A percentile compares a stretch with the other conserved stretches of the same genome.
phyloP scores from a whole-genome alignment of 164 flowering plant species.

The Magnolia changhungtana region DNA sequence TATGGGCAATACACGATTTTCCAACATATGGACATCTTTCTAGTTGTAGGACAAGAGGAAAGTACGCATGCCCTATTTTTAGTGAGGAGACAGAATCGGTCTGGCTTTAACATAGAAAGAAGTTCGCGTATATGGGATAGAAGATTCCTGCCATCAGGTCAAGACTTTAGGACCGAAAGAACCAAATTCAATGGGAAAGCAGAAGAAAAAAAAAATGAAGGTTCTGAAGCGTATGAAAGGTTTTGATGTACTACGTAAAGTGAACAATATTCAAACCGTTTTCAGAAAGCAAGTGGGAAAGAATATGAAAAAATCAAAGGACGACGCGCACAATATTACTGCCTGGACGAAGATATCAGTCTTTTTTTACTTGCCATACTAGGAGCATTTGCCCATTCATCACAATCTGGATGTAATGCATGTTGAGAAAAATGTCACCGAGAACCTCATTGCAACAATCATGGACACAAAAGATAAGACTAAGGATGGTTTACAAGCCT shows the following conservation, averaged over 20 bases:
- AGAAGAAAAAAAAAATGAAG: not conserved
- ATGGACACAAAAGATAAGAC: not conserved
- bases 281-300: not conserved
- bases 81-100: not conserved
- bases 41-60: not conserved
- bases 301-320: not conserved
- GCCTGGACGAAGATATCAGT: not conserved
- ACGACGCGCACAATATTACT: not conserved
- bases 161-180: not conserved
- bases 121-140: not conserved
- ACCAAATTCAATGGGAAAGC: not conserved
- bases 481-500: not conserved
- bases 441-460: not conserved
- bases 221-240: not conserved
- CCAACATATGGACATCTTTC: not conserved
- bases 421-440: not conserved
- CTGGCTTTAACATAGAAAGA: not conserved
- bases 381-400: not conserved
- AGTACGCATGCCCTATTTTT: not conserved
- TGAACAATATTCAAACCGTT: not conserved
- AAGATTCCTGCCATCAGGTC: not conserved
- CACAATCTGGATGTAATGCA: not conserved
- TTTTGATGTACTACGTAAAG: not conserved
- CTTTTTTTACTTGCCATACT: not conserved
- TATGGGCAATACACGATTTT: not conserved